phyloP scores from a whole-genome alignment of 2,329 filamentous ascomycete species.

The Pseudogymnoascus sp. region DNA sequence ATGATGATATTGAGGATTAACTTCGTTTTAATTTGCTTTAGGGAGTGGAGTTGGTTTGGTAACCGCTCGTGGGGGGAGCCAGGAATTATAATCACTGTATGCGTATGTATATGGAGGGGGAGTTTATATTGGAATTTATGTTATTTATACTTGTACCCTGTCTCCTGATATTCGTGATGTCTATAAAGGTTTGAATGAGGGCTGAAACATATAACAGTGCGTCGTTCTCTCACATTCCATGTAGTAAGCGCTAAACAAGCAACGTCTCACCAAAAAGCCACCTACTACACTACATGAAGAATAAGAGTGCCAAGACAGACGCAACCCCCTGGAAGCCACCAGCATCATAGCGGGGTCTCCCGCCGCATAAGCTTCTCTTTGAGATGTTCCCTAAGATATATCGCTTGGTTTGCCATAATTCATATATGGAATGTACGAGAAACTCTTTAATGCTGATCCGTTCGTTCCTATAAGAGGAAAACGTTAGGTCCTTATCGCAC shows the following conservation, averaged over 20 bases:
- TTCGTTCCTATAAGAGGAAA: neutral
- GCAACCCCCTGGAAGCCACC: neutral
- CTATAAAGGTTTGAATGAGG: neutral
- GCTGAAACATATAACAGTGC: too few relatives aligned
- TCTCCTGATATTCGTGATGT: neutral
- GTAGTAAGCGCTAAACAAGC: too few relatives aligned
- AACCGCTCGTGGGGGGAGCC: neutral
- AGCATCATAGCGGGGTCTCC: neutral
- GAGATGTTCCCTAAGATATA: neutral
- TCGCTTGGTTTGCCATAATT: neutral
- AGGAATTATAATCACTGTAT: neutral
- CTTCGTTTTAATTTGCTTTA: neutral
- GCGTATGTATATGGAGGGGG: neutral
- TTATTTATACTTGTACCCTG: neutral
- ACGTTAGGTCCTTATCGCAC: neutral
- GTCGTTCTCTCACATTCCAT: too few relatives aligned
- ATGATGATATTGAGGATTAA: conserved; percentile 75
- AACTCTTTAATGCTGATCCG: neutral
- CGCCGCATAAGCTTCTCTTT: neutral
- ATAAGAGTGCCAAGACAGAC: neutral
- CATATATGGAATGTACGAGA: neutral
- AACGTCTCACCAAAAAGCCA: too few relatives aligned
- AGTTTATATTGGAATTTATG: neutral
- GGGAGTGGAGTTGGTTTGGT: conserved; percentile 3
- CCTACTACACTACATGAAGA: neutral